Conservation (phyloP, 2,329 filamentous ascomycete genomes). For the Alternaria viburni region DNA sequence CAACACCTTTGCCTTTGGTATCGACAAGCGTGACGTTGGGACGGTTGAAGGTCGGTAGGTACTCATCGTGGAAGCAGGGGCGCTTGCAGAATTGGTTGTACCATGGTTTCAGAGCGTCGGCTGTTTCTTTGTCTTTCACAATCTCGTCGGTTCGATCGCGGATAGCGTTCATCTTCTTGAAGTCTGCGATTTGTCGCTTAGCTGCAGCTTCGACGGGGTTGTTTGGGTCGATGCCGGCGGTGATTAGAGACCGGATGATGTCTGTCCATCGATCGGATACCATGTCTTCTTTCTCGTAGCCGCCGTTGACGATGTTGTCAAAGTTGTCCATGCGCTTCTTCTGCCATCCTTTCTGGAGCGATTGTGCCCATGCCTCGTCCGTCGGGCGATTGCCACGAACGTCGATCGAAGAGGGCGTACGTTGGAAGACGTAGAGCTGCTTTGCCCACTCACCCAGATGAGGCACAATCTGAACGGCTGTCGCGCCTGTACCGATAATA, state of each 20-base stretch:
- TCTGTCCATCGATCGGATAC: constrained; percentile 60
- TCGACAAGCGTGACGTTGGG: constrained; percentile 66
- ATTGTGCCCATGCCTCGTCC: constrained; percentile 17
- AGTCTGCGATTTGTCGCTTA: constrained; percentile 21
- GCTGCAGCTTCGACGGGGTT: neutral
- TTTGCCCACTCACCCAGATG: constrained; percentile 55
- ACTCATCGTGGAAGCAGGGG: constrained; percentile 67
- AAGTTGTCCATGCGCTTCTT: constrained; percentile 55
- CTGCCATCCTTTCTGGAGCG: constrained; percentile 53
- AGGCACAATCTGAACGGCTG: constrained; percentile 46
- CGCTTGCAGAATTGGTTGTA: constrained; percentile 70
- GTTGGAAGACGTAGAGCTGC: constrained; percentile 63
- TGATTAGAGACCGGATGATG: constrained; percentile 25
- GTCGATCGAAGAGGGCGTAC: constrained; percentile 57
- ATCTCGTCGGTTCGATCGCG: constrained; percentile 56
- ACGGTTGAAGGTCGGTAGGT: constrained; percentile 65
- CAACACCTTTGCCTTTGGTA: constrained; percentile 62
- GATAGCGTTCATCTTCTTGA: constrained; percentile 53
- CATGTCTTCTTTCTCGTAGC: constrained; percentile 45
- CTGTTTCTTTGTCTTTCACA: constrained; percentile 61
- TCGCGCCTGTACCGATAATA: constrained; percentile 45
- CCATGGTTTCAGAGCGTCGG: constrained; percentile 63
- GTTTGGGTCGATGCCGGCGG: constrained; percentile 10
- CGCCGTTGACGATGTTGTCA: constrained; percentile 46
- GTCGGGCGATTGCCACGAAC: constrained; percentile 39